Evolutionary conservation across 2,329 filamentous ascomycete species (phyloP).

Genomic region (Phialophora verrucosa): DNA sequence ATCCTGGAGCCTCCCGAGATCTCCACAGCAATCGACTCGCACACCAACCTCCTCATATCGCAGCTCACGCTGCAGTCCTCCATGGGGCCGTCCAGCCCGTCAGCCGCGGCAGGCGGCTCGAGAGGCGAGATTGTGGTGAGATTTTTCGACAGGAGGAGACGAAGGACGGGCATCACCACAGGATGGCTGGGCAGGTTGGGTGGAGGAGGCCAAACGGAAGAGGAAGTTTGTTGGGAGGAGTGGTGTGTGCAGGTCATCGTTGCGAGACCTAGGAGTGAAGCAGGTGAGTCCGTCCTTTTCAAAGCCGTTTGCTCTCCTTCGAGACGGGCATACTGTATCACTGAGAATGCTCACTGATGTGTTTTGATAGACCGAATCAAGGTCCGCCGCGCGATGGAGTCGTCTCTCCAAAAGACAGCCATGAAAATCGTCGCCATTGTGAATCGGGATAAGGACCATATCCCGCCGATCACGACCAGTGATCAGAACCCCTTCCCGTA

Average conservation of each 20-base stretch:
- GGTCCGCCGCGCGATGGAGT: slow-evolving; percentile 88
- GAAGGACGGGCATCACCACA: slow-evolving; percentile 77
- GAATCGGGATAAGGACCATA: slow-evolving; percentile 91
- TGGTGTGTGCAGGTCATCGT: slow-evolving; percentile 96
- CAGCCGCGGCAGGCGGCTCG: slow-evolving; percentile 61
- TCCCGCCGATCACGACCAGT: slow-evolving; percentile 92
- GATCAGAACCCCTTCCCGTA: slow-evolving; percentile 95
- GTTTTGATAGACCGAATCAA: slow-evolving; percentile 75
- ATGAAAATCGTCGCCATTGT: slow-evolving; percentile 89
- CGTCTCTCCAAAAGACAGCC: slow-evolving; percentile 82
- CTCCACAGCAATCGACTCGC: slow-evolving; percentile 90
- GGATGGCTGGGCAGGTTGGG: slow-evolving; percentile 44
- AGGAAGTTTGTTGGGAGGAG: slow-evolving; percentile 95
- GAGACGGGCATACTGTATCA: background rate
- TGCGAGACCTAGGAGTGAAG: slow-evolving; percentile 85
- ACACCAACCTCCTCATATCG: slow-evolving; percentile 77
- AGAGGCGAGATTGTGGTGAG: slow-evolving; percentile 82
- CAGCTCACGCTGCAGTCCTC: slow-evolving; percentile 69
- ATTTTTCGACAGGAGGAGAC: slow-evolving; percentile 91
- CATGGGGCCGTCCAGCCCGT: slow-evolving; percentile 39
- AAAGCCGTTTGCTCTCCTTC: background rate
- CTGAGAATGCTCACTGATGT: slow-evolving; percentile 14
- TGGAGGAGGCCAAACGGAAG: slow-evolving; percentile 67
- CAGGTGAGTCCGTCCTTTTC: slow-evolving; percentile 63
- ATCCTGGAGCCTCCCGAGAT: slow-evolving; percentile 83